Percentiles rank a stretch among this genome's conserved stretches.
These are phyloP conservation scores for Fusarium falciforme DNA, from an alignment of 2,329 filamentous ascomycete genomes.

Conservation along the genomic window DNA sequence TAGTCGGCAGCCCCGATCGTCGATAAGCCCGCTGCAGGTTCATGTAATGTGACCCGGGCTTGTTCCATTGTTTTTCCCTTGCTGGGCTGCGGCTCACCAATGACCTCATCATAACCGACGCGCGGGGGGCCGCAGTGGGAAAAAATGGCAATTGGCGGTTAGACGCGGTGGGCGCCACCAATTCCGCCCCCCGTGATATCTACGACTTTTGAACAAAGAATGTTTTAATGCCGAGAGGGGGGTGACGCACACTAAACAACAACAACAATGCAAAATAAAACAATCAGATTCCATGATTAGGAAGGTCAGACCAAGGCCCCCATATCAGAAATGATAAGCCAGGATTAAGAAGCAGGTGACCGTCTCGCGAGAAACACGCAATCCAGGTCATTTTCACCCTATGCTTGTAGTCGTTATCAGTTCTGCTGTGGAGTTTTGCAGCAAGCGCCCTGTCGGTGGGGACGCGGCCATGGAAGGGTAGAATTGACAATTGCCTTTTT, in stretches of 20 bases:
- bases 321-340: constrained; percentile 27
- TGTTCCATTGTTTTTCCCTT: background rate
- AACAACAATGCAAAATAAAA: background rate
- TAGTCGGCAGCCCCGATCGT: constrained; percentile 13
- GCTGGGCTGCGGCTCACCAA: background rate
- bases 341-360: constrained; percentile 25
- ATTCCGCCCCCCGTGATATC: constrained; percentile 32
- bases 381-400: background rate
- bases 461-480: background rate
- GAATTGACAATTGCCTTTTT: constrained; percentile 1
- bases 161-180: constrained; percentile 28
- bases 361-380: background rate
- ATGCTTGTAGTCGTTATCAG: constrained; percentile 5
- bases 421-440: background rate
- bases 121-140: background rate
- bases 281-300: background rate
- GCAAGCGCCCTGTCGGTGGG: constrained; percentile 25
- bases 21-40: constrained; percentile 25
- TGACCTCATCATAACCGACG: constrained; percentile 19
- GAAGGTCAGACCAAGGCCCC: background rate
- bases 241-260: background rate
- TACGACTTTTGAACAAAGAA: background rate
- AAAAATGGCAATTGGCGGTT: constrained; percentile 42
- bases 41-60: constrained; percentile 28
- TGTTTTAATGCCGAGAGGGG: constrained; percentile 20